Conservation (phyloP, 768 basidiomycete genomes). For the Boletus patriciae region DNA sequence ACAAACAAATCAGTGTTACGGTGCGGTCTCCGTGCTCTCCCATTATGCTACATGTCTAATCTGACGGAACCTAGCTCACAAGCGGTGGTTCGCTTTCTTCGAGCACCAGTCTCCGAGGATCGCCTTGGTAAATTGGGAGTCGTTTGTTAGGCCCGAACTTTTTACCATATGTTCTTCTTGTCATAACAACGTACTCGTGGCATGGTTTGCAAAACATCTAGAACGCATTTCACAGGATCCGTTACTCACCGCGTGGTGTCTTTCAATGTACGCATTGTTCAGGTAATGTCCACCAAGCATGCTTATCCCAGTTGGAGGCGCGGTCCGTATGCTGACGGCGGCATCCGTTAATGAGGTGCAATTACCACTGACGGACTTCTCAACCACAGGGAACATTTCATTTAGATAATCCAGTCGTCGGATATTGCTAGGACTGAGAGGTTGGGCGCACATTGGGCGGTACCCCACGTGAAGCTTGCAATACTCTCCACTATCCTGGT, state of each 20-base stretch:
- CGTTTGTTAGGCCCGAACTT: neutral
- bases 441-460: slow-evolving; percentile 11
- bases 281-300: neutral
- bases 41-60: slow-evolving; percentile 1
- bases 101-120: slow-evolving; percentile 29
- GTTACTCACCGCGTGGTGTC: neutral
- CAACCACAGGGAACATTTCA: neutral
- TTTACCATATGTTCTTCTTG: slow-evolving; percentile 2
- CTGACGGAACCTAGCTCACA: slow-evolving; percentile 21
- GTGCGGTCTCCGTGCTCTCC: slow-evolving; percentile 15
- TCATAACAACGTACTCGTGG: slow-evolving; percentile 12
- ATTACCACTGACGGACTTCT: slow-evolving; percentile 4
- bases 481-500: too few species aligned
- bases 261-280: neutral
- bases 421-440: neutral
- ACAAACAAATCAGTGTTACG: slow-evolving; percentile 33
- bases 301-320: neutral
- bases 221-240: slow-evolving; percentile 5
- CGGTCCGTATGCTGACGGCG: neutral
- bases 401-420: neutral
- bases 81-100: slow-evolving; percentile 33
- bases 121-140: slow-evolving; percentile 30
- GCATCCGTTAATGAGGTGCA: neutral
- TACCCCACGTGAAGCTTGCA: neutral
- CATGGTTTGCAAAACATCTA: slow-evolving; percentile 4